Evolutionary conservation across 2,329 filamentous ascomycete species (phyloP), one percentile per base, ranked within the genome.

Genomic region (Aureobasidium melanogenum): DNA sequence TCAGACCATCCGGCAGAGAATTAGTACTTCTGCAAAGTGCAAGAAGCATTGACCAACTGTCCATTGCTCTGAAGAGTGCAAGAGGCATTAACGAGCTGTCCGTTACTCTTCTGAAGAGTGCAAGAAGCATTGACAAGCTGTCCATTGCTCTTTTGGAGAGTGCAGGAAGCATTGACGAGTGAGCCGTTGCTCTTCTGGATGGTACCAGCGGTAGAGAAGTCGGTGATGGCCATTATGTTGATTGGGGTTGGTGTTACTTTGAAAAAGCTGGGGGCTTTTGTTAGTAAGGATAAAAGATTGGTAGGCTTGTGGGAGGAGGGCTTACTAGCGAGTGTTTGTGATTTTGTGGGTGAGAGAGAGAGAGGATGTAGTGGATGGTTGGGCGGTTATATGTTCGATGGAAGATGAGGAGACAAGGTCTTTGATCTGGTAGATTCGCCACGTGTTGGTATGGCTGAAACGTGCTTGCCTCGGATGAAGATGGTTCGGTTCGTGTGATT

Each of bases 261-360:
- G 30, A 32, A 19, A 32, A 55, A 55, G 51, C 51, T 55, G 51
- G 1, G 24, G 7, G 38, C 5, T 22, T 14, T 15, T 32, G 38
- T 54, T 14, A 54, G 51, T 55, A 52, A 36, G 12, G 12, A 9
- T 32, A 4, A 32, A 10, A 14, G 9, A 36, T 36, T 39, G 7
- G 15, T 28, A 34, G 48, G 44, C n/a, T 22, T 38, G 34, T 10
- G 26, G 22, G 2, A 26, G 2, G n/a, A 10, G 12, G n/a, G 32
- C 51, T 55, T 43, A 55, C 51, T 55, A 43, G 43, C 43, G 38
- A 55, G 51, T 43, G 51, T 55, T 34, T 55, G 43, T 43, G 51
- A n/a, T n/a, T 43, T 54, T 55, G 38, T 26, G 28, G 26, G 32
- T 55, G 51, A 43, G 19, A 22, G 32, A 22, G 9, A 12, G 48